These are phyloP conservation scores for Alectoria sarmentosa DNA, from an alignment of 495 filamentous ascomycete species.

Conservation along the genomic window DNA sequence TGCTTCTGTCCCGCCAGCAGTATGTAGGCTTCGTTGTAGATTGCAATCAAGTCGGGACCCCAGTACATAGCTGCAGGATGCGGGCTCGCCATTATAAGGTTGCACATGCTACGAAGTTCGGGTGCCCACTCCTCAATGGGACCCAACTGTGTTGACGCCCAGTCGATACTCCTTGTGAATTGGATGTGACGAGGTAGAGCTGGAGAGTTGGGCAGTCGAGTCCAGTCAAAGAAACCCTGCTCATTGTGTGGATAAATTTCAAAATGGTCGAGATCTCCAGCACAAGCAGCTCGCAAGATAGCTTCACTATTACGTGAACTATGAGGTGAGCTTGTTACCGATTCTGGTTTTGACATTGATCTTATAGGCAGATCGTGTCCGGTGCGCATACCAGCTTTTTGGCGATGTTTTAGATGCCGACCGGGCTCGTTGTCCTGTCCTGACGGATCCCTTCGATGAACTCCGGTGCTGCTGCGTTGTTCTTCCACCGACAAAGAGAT, in stretches of 20 bases:
- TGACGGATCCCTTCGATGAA: background rate
- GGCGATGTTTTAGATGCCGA: background rate
- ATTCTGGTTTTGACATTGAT: constrained; percentile 1
- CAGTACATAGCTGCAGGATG: constrained; percentile 69
- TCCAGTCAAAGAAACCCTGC: constrained; percentile 58
- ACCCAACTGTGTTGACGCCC: constrained; percentile 56
- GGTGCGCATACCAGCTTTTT: background rate
- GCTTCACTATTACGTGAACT: constrained; percentile 24
- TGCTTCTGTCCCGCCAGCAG: constrained; percentile 62
- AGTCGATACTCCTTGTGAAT: constrained; percentile 58
- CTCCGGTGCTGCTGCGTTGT: constrained; percentile 1
- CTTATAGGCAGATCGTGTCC: constrained; percentile 2
- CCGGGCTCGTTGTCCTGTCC: background rate
- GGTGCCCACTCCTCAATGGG: constrained; percentile 57
- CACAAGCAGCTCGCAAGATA: constrained; percentile 28
- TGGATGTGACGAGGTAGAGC: constrained; percentile 55
- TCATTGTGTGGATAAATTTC: constrained; percentile 7
- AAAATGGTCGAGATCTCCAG: constrained; percentile 32
- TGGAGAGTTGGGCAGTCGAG: constrained; percentile 49
- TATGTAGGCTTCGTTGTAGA: constrained; percentile 71
- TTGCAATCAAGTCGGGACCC: constrained; percentile 55
- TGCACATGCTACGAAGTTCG: constrained; percentile 58
- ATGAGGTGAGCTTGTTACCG: constrained; percentile 8
- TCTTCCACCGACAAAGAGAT: constrained; percentile 7
- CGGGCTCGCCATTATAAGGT: constrained; percentile 63